These are phyloP conservation scores for Pleurotus eryngii DNA, from an alignment of 768 basidiomycete genomes.

Conservation along the genomic window DNA sequence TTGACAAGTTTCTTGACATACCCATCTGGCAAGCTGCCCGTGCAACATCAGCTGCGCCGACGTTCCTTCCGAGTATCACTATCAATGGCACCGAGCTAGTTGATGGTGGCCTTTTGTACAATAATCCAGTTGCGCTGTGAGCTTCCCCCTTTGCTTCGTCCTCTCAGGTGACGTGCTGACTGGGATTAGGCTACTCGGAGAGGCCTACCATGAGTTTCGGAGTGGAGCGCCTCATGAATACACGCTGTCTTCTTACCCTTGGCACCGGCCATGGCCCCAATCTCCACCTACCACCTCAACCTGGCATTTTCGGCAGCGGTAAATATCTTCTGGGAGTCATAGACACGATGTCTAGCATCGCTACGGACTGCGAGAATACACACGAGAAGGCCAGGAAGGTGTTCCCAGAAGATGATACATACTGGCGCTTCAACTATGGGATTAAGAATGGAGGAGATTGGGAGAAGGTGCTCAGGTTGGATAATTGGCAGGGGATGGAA, in stretches of 20 bases:
- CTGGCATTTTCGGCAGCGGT: not conserved
- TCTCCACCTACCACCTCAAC: not conserved
- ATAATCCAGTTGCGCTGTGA: constrained; percentile 11
- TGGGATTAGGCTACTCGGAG: not conserved
- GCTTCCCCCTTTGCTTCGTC: not conserved
- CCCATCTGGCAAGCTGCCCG: constrained; percentile 28
- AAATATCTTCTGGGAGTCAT: not conserved
- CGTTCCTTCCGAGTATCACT: constrained; percentile 20
- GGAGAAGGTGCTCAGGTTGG: not conserved
- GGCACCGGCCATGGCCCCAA: not conserved
- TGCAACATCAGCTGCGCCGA: constrained; percentile 24
- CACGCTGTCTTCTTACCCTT: not conserved
- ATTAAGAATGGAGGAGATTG: not conserved
- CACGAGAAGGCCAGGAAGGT: not conserved
- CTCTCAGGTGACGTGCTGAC: no score
- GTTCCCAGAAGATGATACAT: not conserved
- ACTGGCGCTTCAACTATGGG: not conserved
- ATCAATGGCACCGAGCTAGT: constrained; percentile 11
- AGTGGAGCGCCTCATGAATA: not conserved
- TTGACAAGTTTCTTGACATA: constrained; percentile 8
- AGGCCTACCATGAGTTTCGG: not conserved
- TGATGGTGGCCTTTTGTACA: constrained; percentile 14
- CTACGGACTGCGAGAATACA: not conserved
- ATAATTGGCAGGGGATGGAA: not conserved
- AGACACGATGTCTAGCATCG: not conserved